Evolutionary conservation across 129 eudicot genomes (phyloP).

Genomic region (Escallonia rubra): DNA sequence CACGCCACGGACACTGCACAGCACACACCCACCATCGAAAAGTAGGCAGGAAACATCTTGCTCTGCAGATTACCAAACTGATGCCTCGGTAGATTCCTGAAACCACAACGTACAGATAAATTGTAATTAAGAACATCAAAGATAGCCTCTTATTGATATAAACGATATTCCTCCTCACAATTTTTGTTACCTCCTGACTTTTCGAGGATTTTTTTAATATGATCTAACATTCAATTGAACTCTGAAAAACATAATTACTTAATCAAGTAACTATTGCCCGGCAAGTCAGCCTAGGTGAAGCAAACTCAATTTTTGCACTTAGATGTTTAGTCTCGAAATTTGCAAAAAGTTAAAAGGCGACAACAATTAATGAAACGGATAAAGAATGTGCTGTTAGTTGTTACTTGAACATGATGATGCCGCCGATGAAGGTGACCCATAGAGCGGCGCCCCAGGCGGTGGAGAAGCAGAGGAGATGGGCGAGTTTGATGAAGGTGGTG

Average conservation of each 20-base stretch:
- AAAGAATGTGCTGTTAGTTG: neutral
- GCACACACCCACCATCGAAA: constrained; percentile 83
- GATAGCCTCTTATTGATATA: too few relatives aligned
- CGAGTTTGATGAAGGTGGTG: constrained; percentile 51
- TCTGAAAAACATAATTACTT: too few relatives aligned
- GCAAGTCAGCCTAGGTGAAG: too few relatives aligned
- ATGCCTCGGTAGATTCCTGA: constrained; percentile 89
- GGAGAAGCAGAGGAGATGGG: constrained; percentile 84
- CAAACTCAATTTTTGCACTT: too few relatives aligned
- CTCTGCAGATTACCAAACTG: constrained; percentile 97
- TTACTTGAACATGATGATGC: constrained; percentile 98
- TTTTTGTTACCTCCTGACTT: too few relatives aligned
- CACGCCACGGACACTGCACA: constrained; percentile 78
- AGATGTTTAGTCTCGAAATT: neutral
- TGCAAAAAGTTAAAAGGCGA: neutral
- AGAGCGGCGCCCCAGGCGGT: constrained; percentile 98
- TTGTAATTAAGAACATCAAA: too few relatives aligned
- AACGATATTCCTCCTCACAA: too few relatives aligned
- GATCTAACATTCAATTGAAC: too few relatives aligned
- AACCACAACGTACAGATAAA: neutral
- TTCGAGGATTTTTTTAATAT: too few relatives aligned
- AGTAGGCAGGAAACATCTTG: constrained; percentile 98
- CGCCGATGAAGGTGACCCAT: constrained; percentile 99
- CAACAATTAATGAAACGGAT: neutral
- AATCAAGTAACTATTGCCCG: too few relatives aligned